Evolutionary conservation across 352 stramenopile genomes (phyloP).

Genomic region (Globisporangium apiculatum): DNA sequence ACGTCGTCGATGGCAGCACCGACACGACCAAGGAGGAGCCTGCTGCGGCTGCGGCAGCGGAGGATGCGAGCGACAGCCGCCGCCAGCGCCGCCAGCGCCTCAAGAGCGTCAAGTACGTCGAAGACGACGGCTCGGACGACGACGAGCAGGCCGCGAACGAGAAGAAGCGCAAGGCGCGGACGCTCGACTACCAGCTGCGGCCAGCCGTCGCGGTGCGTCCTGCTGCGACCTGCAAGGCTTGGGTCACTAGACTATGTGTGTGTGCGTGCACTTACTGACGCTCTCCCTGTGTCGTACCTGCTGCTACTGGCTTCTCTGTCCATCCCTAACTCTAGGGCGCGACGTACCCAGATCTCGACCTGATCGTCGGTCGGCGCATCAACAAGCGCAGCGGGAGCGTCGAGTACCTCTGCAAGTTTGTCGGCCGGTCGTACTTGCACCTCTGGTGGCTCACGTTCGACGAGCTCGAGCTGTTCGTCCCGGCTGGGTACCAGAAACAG

Average conservation of each 20-base stretch:
- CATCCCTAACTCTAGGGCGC: conserved; percentile 32
- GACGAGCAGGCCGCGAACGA: conserved; percentile 41
- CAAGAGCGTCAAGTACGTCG: conserved; percentile 60
- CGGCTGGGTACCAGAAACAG: conserved; percentile 80
- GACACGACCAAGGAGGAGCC: conserved; percentile 1
- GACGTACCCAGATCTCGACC: conserved; percentile 63
- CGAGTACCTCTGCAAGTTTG: conserved; percentile 87
- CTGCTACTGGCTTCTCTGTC: neutral
- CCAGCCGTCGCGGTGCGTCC: conserved; percentile 3
- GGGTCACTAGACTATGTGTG: neutral
- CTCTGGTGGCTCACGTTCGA: conserved; percentile 86
- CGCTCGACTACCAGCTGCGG: conserved; percentile 69
- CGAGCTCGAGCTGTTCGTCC: conserved; percentile 80
- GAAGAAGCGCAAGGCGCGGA: conserved; percentile 66
- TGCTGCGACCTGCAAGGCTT: conserved; percentile 2
- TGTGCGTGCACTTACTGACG: neutral
- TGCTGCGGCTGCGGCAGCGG: neutral
- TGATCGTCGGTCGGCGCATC: conserved; percentile 79
- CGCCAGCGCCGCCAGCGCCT: conserved; percentile 41
- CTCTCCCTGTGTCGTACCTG: neutral
- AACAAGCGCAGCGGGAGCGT: conserved; percentile 60
- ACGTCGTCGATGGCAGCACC: neutral
- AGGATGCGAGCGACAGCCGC: conserved; percentile 10
- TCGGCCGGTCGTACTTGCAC: conserved; percentile 83
- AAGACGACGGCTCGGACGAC: conserved; percentile 60